phyloP scores from a whole-genome alignment of 768 basidiomycete genomes.

The Termitomyces eurrhizus region DNA sequence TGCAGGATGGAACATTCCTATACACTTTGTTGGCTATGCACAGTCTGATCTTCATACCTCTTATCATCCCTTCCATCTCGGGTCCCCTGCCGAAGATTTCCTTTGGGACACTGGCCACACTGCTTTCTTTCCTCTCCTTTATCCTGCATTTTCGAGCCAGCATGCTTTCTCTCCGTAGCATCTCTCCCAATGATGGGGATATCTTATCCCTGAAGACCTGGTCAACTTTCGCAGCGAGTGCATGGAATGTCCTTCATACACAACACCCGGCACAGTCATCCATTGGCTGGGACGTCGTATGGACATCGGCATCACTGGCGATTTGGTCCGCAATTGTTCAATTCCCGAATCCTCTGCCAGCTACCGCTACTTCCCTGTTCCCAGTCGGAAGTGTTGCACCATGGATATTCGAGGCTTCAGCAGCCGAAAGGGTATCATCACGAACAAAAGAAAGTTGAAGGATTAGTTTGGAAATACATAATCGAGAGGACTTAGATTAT shows the following conservation, averaged over 20 bases:
- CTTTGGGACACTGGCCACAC: neutral
- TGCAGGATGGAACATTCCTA: constrained; percentile 39
- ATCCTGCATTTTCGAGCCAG: constrained; percentile 4
- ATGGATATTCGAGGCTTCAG: constrained; percentile 5
- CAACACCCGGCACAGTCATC: constrained; percentile 65
- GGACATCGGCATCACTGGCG: constrained; percentile 43
- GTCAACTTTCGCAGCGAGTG: constrained; percentile 14
- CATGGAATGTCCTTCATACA: constrained; percentile 36
- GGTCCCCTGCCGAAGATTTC: neutral
- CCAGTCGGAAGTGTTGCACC: constrained; percentile 9
- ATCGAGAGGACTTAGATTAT: neutral
- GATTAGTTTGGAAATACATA: neutral
- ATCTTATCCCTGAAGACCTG: constrained; percentile 16
- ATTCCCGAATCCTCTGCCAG: neutral
- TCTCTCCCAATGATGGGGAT: neutral
- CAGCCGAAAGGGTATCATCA: neutral
- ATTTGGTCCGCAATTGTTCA: constrained; percentile 25
- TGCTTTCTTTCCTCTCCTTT: constrained; percentile 3
- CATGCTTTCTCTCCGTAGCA: neutral
- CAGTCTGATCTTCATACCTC: constrained; percentile 47
- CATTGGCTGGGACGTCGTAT: constrained; percentile 63
- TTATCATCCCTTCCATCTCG: constrained; percentile 27
- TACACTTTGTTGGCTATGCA: constrained; percentile 62
- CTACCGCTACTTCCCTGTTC: constrained; percentile 1
- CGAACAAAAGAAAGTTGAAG: neutral